These are phyloP conservation scores for Ophiostoma perfectum DNA, from an alignment of 2,329 filamentous ascomycete genomes.

Conservation along the genomic window DNA sequence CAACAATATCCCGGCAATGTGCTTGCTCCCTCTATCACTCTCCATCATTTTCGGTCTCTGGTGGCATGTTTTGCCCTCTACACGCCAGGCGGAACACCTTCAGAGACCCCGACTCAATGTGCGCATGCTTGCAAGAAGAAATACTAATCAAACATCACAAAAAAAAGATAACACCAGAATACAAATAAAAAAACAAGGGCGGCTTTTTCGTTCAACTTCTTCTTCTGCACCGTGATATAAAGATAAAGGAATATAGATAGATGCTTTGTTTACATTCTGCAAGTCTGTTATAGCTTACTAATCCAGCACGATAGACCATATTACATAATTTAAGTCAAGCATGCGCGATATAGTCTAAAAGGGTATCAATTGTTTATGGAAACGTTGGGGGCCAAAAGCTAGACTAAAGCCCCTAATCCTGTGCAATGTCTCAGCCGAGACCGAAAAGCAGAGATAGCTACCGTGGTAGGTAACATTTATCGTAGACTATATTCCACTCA, in stretches of 20 bases:
- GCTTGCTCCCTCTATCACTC: slow-evolving; percentile 11
- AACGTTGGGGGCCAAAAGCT: neutral
- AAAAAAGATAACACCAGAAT: neutral
- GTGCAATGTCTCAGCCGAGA: neutral
- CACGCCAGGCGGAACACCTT: neutral
- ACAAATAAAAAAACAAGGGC: slow-evolving; percentile 5
- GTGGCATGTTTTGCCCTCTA: neutral
- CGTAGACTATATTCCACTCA: slow-evolving; percentile 20
- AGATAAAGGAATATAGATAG: neutral
- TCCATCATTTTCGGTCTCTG: slow-evolving; percentile 16
- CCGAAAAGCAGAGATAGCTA: neutral
- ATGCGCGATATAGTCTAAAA: neutral
- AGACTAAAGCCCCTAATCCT: neutral
- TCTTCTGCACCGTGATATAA: neutral
- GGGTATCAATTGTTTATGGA: slow-evolving; percentile 1
- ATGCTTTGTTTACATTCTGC: neutral
- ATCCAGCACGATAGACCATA: neutral
- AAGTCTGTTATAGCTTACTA: neutral
- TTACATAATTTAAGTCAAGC: neutral
- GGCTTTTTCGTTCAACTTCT: neutral
- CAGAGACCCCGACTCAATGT: neutral
- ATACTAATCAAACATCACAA: slow-evolving; percentile 8
- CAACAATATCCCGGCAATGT: neutral
- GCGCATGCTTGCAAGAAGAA: neutral
- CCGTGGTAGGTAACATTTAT: neutral